Conservation (phyloP, 495 filamentous ascomycete genomes). For the Sporormia fimetaria region DNA sequence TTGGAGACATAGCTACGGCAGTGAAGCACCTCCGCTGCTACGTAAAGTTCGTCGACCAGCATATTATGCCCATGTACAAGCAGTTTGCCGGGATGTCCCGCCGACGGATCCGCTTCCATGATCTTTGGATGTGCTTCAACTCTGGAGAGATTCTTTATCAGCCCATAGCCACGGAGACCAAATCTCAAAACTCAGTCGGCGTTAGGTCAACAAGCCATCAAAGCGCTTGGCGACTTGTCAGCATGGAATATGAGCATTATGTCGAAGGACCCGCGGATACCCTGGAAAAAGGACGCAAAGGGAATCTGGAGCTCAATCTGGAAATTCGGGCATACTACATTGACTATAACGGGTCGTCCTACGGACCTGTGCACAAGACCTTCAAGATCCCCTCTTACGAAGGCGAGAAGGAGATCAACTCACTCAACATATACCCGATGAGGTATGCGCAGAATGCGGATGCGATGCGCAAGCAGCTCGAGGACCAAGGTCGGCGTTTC, state of each 20-base stretch:
- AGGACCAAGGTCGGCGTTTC: too few relatives aligned
- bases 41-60: not conserved
- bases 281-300: too few relatives aligned
- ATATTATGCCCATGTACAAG: not conserved
- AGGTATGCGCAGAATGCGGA: not conserved
- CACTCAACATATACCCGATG: not conserved
- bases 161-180: too few relatives aligned
- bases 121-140: not conserved
- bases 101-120: not conserved
- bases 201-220: too few relatives aligned
- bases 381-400: slow-evolving; percentile 2
- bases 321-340: slow-evolving; percentile 1
- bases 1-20: too few relatives aligned
- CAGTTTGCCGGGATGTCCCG: not conserved
- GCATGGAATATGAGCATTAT: too few relatives aligned
- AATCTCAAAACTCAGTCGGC: too few relatives aligned
- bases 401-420: not conserved
- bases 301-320: too few relatives aligned
- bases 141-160: not conserved
- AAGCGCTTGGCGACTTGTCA: too few relatives aligned
- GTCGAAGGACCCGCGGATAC: too few relatives aligned
- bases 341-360: not conserved
- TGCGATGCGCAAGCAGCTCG: not conserved
- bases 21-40: not conserved
- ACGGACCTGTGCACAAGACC: not conserved